Base-by-base conservation (phyloP, 2,329 filamentous ascomycete species). In the Diaporthe nobilis region DNA sequence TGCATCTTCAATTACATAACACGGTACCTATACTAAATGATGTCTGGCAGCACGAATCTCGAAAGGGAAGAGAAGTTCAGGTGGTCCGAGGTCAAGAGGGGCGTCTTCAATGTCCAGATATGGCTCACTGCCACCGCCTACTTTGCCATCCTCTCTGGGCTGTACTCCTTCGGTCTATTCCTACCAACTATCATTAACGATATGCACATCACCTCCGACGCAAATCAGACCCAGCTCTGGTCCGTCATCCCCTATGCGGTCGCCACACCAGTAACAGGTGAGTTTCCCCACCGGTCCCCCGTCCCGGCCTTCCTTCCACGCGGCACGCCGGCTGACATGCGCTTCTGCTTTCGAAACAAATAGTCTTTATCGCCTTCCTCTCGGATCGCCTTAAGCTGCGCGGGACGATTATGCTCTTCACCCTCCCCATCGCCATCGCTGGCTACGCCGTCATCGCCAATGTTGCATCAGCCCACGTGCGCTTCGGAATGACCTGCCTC, bases 401-500 rank as follows among this genome's bases (percentile, higher is more conserved):
- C 57, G 92, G 92, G 1, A 82, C 89, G 1, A 82, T 93, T 53
- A 93, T 94, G 90, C 87, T 94, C 4, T 87, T 86, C 81, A 90
- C 90, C 0, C 85, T 94, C 0, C 91, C 91, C 12, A 85, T 93
- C 65, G 90, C 92, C 34, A 93, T 94, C 72, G 85, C 89, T 25
- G 92, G 92, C 22, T 94, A 94, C 78, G 92, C 88, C 0, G 89
- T 89, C 10, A 93, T 93, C 73, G 90, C 90, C 77, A 90, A 90
- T 65, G 85, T 89, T 25, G 81, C 85, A 13, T 85, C 86, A 31
- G 81, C 90, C 1, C 85, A 87, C 1, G 85, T 89, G 6, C 89
- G 91, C 71, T 93, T 93, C 78, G 91, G 87, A 53, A 93, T 93
- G 90, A 93, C 91, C 0, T 92, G 92, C 79, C 84, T 94, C 72